Base-by-base conservation (phyloP, 2,329 filamentous ascomycete species). In the Pseudocercospora fijiensis region DNA sequence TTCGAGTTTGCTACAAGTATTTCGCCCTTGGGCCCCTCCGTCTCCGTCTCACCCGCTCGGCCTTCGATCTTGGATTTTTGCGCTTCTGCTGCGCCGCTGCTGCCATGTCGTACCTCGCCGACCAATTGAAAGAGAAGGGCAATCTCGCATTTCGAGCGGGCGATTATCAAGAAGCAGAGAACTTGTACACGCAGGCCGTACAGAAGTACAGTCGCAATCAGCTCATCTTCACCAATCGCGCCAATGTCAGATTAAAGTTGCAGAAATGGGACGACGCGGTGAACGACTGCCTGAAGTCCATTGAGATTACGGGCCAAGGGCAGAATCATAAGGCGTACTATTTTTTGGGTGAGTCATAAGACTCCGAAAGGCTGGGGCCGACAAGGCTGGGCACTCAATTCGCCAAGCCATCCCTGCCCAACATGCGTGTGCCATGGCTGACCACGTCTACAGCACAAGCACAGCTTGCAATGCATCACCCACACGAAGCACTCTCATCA, bases 211-310 rank as follows among this genome's bases (percentile, higher is more conserved):
- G 90, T 3, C 84, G 82, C 61, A 95, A 96, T 74, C 86, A 90
- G 1, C 82, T 89, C 28, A 84, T 96, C 57, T 97, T 92, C 79
- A 94, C 92, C 43, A 98, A 97, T 79, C 90, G 93, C 60, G 91
- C 92, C 58, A 90, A 96, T 79, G 88, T 90, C 3, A 86, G 92
- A 45, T 82, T 95, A 63, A 90, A 90, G 78, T 84, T 96, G 22
- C 79, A 84, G 65, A 82, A 86, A 70, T 96, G 89, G 86, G 84
- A 90, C 28, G 87, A 83, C 9, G 92, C 89, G 56, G 88, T 95
- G 67, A 81, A 86, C 64, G 93, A 97, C 77, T 94, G 92, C 74
- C 78, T 88, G 59, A 82, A 86, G 58, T 92, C 90, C 67, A 88
- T 97, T 57, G 83, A 86, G 64, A 82, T 96, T 5, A 81, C 86